Evolutionary conservation across 306 rosid species (phyloP), one percentile per base, ranked within the genome.

Genomic region (Corylus americana): DNA sequence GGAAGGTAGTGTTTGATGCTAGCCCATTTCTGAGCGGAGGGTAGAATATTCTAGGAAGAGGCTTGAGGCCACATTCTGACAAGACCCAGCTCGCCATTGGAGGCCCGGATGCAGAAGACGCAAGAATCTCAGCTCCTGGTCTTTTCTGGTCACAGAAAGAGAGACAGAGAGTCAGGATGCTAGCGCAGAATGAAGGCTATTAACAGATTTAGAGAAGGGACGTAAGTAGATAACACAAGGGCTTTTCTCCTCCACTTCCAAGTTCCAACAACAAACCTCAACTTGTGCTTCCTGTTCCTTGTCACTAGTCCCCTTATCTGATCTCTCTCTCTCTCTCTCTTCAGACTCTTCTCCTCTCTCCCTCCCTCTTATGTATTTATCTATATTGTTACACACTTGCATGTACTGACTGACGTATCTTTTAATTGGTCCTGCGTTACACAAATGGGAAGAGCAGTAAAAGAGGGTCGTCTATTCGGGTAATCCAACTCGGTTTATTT

Each of bases 11-110:
- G 82, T 7, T 83, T 50, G 35, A 79, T 8, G 37, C 50, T 10
- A 78, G 22, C 16, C 91, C 88, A 3, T 45, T 81, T 86, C 90
- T 90, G 73, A 94, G 83, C 48, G 70, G 88, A 11, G 89, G 79
- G 45, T 86, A 80, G 25, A 75, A 82, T 20, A 76, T 54, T 80
- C 83, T 84, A 37, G 91, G 88, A 10, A 91, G 89, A 75, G 99
- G 91, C 73, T 86, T 96, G 2, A 96, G 76, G 74, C 91, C 96
- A 80, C 97, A 96, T 87, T 96, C 96, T 78, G 99, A 90, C 74
- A 91, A 55, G 68, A 96, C 94, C 91, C 89, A 88, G 71, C 87
- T 88, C 72, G 94, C 98, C 99, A 96, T 93, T 39, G 74, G 84
- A 82, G 82, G 86, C 87, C 82, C 85, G 68, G 88, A 76, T 58